phyloP scores from a whole-genome alignment of 768 basidiomycete species.

The Collybiopsis luxurians region DNA sequence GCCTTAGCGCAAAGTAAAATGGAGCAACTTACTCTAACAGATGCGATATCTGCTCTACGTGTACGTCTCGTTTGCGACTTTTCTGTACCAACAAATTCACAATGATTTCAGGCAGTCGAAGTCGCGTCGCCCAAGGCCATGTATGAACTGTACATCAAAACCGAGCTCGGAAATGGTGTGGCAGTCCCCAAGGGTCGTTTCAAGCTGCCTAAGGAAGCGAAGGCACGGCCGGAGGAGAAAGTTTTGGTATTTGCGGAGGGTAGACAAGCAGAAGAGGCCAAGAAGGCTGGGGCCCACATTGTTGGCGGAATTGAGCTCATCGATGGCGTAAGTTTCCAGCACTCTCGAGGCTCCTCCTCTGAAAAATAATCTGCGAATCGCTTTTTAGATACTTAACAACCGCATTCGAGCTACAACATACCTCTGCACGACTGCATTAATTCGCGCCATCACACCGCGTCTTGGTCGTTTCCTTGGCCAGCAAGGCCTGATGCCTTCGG shows the following conservation, averaged over 20 bases:
- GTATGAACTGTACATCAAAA: conserved; percentile 80
- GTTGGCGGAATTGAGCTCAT: conserved; percentile 91
- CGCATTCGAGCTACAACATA: conserved; percentile 80
- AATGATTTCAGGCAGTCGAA: conserved; percentile 66
- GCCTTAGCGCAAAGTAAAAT: conserved; percentile 55
- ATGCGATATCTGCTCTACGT: conserved; percentile 70
- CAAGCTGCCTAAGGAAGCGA: conserved; percentile 78
- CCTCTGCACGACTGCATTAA: conserved; percentile 77
- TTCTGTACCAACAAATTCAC: not conserved
- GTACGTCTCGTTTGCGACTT: conserved; percentile 28
- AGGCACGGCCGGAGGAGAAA: conserved; percentile 63
- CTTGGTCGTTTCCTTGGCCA: conserved; percentile 82
- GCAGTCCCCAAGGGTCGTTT: conserved; percentile 90
- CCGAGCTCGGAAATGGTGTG: conserved; percentile 72
- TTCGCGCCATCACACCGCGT: conserved; percentile 74
- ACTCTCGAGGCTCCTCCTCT: too few relatives aligned
- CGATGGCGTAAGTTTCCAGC: conserved; percentile 62
- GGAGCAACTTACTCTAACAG: conserved; percentile 63
- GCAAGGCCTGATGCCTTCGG: conserved; percentile 93
- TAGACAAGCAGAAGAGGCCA: conserved; percentile 76
- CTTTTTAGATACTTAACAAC: conserved; percentile 64
- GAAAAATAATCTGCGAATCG: conserved; percentile 2
- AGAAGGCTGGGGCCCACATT: conserved; percentile 82
- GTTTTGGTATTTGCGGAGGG: conserved; percentile 96
- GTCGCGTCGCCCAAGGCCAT: conserved; percentile 72